A percentile compares a stretch with the other conserved stretches of the same genome.
phyloP scores from a whole-genome alignment of 768 basidiomycete genomes.

The Obba rivulosa region DNA sequence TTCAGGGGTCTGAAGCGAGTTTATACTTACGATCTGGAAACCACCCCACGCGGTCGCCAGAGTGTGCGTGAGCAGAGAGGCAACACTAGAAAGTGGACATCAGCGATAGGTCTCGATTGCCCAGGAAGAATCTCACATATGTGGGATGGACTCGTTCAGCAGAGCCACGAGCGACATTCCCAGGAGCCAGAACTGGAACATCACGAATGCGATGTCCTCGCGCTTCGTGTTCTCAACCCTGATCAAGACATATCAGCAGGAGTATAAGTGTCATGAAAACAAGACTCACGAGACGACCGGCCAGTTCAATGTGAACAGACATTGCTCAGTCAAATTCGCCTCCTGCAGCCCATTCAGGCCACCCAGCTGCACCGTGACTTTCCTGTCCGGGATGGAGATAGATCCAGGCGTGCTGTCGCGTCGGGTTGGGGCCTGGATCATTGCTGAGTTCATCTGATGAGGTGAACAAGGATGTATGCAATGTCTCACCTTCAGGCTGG shows the following conservation, averaged over 20 bases:
- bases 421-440: too few species aligned
- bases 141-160: slow-evolving; percentile 76
- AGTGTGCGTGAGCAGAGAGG: slow-evolving; percentile 67
- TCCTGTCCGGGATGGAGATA: slow-evolving; percentile 4
- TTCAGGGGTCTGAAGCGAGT: not conserved
- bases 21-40: slow-evolving; percentile 46
- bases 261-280: not conserved
- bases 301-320: slow-evolving; percentile 63
- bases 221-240: slow-evolving; percentile 71
- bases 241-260: not conserved
- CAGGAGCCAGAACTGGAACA: slow-evolving; percentile 77
- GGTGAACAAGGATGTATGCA: not conserved
- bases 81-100: slow-evolving; percentile 33
- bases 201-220: slow-evolving; percentile 73
- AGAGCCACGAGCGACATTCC: slow-evolving; percentile 71
- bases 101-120: not conserved
- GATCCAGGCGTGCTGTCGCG: not conserved
- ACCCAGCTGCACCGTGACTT: slow-evolving; percentile 23
- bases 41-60: slow-evolving; percentile 69
- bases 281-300: slow-evolving; percentile 38
- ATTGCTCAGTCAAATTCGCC: slow-evolving; percentile 38
- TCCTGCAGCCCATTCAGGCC: slow-evolving; percentile 29
- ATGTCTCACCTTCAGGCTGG: too few species aligned
- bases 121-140: slow-evolving; percentile 36
- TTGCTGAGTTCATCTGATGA: not conserved